Conservation (phyloP, 1,284 basidiomycete species). For the Melampsora americana region DNA sequence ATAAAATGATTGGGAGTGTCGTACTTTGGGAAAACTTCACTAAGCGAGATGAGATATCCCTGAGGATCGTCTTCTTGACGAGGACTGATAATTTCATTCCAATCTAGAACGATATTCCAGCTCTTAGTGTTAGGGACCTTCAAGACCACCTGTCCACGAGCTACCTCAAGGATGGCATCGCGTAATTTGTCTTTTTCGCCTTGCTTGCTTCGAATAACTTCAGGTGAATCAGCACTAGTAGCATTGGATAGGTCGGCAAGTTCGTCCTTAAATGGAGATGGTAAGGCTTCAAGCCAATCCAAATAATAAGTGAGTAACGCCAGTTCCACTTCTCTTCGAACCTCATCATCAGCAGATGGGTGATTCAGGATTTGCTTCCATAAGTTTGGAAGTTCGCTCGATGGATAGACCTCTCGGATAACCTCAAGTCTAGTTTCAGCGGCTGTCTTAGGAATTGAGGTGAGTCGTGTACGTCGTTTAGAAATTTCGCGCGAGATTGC, state of each 20-base stretch:
- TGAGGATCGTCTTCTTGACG: conserved; percentile 32
- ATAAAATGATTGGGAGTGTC: neutral
- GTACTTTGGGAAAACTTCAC: conserved; percentile 26
- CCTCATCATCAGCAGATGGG: conserved; percentile 66
- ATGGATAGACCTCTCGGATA: conserved; percentile 51
- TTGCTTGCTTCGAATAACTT: conserved; percentile 48
- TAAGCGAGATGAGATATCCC: conserved; percentile 31
- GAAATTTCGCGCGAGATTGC: conserved; percentile 61
- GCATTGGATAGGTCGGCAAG: conserved; percentile 54
- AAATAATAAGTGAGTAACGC: conserved; percentile 67
- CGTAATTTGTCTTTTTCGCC: conserved; percentile 59
- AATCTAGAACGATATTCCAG: conserved; percentile 75
- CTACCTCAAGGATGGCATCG: conserved; percentile 66
- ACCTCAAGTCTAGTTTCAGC: conserved; percentile 49
- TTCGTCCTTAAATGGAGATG: conserved; percentile 56
- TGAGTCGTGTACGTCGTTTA: conserved; percentile 69
- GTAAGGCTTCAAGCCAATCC: conserved; percentile 61
- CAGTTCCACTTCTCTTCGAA: conserved; percentile 67
- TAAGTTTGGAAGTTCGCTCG: conserved; percentile 63
- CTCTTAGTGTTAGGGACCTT: conserved; percentile 71
- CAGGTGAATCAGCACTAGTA: conserved; percentile 43
- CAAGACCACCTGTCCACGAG: conserved; percentile 70
- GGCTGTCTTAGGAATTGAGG: conserved; percentile 59
- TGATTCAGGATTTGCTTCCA: conserved; percentile 75
- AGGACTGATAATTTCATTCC: conserved; percentile 60